Evolutionary conservation across 1,139 yeast species (phyloP).

Genomic region (Diutina sp.): DNA sequence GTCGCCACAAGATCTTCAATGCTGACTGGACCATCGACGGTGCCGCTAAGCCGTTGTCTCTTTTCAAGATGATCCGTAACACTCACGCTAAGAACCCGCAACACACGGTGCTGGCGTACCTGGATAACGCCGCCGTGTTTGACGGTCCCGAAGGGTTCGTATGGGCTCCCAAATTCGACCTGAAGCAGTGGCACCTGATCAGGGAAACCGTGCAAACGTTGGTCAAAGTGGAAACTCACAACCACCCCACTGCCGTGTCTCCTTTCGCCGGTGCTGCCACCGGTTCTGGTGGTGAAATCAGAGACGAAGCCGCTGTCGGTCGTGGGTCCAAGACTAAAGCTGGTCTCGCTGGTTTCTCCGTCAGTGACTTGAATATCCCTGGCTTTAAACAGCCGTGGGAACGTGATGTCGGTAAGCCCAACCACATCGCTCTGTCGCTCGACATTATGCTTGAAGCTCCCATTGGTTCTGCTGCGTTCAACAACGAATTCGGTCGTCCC

Average conservation of each 20-base stretch:
- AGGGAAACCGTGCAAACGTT: conserved; percentile 79
- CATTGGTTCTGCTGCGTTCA: conserved; percentile 94
- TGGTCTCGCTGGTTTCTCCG: conserved; percentile 89
- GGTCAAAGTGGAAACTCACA: conserved; percentile 95
- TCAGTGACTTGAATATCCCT: conserved; percentile 84
- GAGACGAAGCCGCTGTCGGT: conserved; percentile 99
- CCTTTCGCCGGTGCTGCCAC: conserved; percentile 99
- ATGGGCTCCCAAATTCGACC: conserved; percentile 63
- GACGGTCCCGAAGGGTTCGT: conserved; percentile 71
- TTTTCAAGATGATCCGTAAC: conserved; percentile 93
- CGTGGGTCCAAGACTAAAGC: conserved; percentile 96
- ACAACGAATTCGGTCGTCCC: conserved; percentile 98
- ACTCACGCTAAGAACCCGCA: conserved; percentile 77
- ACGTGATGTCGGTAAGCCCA: conserved; percentile 70
- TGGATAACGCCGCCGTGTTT: conserved; percentile 97
- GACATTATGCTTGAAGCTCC: conserved; percentile 98
- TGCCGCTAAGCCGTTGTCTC: conserved; percentile 52
- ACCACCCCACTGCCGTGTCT: conserved; percentile 98
- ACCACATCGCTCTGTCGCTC: conserved; percentile 83
- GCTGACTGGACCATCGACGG: conserved; percentile 98
- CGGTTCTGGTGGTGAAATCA: conserved; percentile 99
- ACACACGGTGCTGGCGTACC: conserved; percentile 84
- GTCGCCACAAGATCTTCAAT: conserved; percentile 97
- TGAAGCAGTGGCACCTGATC: conserved; percentile 62
- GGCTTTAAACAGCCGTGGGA: conserved; percentile 92